phyloP scores from a whole-genome alignment of 805 yeast species.

The Suhomyces emberorum region DNA sequence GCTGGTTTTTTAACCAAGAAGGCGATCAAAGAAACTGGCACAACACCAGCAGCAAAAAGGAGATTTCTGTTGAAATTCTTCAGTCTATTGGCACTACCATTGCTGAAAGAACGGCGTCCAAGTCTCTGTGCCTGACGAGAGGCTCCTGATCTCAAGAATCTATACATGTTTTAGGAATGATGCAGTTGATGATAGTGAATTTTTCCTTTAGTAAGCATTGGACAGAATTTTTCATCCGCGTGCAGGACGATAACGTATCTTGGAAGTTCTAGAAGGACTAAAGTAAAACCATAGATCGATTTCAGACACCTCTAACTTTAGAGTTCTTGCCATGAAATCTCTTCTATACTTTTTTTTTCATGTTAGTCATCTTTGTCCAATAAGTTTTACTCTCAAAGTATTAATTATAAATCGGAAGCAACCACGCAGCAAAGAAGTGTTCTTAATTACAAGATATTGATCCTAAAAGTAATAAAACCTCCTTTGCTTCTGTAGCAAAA shows the following conservation, averaged over 20 bases:
- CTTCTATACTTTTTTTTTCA: too few relatives aligned
- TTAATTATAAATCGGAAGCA: too few relatives aligned
- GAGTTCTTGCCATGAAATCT: too few relatives aligned
- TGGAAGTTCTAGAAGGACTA: too few relatives aligned
- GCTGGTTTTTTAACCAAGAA: constrained; percentile 8
- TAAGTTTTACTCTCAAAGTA: too few relatives aligned
- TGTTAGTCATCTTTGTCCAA: too few relatives aligned
- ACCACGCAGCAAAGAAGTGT: too few relatives aligned
- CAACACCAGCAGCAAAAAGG: constrained; percentile 13
- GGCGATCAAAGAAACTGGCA: constrained; percentile 11
- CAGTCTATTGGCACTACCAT: constrained; percentile 5
- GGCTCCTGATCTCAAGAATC: constrained; percentile 15
- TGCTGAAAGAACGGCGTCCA: constrained; percentile 10
- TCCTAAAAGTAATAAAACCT: too few relatives aligned
- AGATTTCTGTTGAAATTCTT: constrained; percentile 8
- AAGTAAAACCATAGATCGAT: too few relatives aligned
- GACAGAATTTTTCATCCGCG: constrained; percentile 4
- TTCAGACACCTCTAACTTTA: too few relatives aligned
- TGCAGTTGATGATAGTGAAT: neutral
- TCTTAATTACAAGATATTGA: too few relatives aligned
- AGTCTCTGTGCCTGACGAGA: constrained; percentile 12
- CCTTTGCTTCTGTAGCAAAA: too few relatives aligned
- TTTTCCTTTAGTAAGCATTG: neutral
- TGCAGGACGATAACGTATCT: neutral
- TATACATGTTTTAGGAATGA: constrained; percentile 14